Evolutionary conservation across 208 protist species (phyloP).

Genomic region (Novymonas esmeraldas): DNA sequence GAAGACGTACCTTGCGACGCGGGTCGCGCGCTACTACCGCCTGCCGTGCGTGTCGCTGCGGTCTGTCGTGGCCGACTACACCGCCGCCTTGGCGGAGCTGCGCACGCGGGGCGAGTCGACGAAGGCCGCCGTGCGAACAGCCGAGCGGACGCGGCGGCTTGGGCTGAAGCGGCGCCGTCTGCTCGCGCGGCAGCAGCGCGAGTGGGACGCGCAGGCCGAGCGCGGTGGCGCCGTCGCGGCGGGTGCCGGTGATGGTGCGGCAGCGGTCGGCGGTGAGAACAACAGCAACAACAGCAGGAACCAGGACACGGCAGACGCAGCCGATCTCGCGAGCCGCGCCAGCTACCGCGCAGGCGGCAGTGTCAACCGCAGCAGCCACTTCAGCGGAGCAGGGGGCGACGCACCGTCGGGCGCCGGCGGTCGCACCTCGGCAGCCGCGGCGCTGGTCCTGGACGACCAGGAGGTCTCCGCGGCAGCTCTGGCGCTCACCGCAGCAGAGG

Average conservation of each 20-base stretch:
- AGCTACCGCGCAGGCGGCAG: background rate
- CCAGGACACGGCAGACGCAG: slow-evolving; percentile 17
- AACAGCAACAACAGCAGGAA: slow-evolving; percentile 19
- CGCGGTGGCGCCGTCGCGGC: background rate
- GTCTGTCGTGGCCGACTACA: slow-evolving; percentile 62
- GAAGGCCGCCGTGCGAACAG: slow-evolving; percentile 26
- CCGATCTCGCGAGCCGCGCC: background rate
- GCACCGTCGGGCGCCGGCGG: background rate
- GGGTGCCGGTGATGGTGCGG: slow-evolving; percentile 10
- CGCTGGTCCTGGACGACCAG: slow-evolving; percentile 4
- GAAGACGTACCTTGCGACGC: slow-evolving; percentile 73
- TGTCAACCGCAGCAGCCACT: background rate
- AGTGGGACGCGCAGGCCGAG: slow-evolving; percentile 26
- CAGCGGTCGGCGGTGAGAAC: background rate
- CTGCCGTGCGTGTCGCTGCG: slow-evolving; percentile 51
- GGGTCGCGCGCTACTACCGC: slow-evolving; percentile 76
- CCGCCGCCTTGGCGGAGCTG: slow-evolving; percentile 38
- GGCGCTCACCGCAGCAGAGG: slow-evolving; percentile 60
- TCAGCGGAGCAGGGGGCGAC: background rate
- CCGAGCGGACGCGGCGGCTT: slow-evolving; percentile 50
- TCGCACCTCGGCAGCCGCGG: background rate
- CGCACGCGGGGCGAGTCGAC: slow-evolving; percentile 34
- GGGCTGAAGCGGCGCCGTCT: slow-evolving; percentile 67
- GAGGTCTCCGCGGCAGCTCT: slow-evolving; percentile 30
- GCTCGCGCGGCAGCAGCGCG: slow-evolving; percentile 32